Conservation (phyloP, 192 early-diverging fungal genomes). For the Entomortierella chlamydospora region DNA sequence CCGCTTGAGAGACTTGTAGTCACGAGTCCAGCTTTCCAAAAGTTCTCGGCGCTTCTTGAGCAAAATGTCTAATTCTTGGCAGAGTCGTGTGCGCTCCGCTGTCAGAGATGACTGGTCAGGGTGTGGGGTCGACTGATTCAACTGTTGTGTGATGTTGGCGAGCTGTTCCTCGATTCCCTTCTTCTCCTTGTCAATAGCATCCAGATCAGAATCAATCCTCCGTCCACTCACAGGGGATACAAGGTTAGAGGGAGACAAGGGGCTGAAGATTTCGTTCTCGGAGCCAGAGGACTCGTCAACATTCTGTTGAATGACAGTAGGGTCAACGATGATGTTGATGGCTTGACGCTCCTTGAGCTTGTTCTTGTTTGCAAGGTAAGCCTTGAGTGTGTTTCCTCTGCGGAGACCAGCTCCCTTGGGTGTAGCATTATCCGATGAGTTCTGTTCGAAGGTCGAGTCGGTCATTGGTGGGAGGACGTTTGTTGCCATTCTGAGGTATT, state of each 20-base stretch:
- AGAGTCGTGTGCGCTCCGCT: slow-evolving; percentile 25
- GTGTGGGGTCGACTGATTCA: slow-evolving; percentile 13
- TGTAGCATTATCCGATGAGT: background rate
- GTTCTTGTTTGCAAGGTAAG: slow-evolving; percentile 56
- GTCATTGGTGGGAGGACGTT: slow-evolving; percentile 28
- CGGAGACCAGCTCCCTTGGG: slow-evolving; percentile 27
- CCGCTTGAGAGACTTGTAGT: slow-evolving; percentile 50
- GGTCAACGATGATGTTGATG: slow-evolving; percentile 50
- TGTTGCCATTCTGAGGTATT: slow-evolving; percentile 12
- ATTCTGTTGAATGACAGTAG: slow-evolving; percentile 18
- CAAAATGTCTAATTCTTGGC: slow-evolving; percentile 21
- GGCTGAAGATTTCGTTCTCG: background rate
- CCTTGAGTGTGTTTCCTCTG: slow-evolving; percentile 47
- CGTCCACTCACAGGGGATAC: slow-evolving; percentile 33
- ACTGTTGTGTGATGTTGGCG: slow-evolving; percentile 25
- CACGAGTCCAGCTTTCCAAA: slow-evolving; percentile 48
- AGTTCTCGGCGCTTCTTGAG: slow-evolving; percentile 44
- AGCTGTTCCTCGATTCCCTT: slow-evolving; percentile 45
- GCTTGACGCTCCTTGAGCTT: slow-evolving; percentile 54
- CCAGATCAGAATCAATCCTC: slow-evolving; percentile 53
- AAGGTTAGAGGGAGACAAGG: background rate
- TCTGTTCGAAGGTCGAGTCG: slow-evolving; percentile 16
- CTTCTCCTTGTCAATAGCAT: slow-evolving; percentile 32
- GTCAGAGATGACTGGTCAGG: slow-evolving; percentile 15
- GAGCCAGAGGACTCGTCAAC: slow-evolving; percentile 15